Percentiles rank a stretch among this genome's conserved stretches.
Conservation (phyloP, 371 early-diverging fungal genomes). For the Mortierella polycephala region DNA sequence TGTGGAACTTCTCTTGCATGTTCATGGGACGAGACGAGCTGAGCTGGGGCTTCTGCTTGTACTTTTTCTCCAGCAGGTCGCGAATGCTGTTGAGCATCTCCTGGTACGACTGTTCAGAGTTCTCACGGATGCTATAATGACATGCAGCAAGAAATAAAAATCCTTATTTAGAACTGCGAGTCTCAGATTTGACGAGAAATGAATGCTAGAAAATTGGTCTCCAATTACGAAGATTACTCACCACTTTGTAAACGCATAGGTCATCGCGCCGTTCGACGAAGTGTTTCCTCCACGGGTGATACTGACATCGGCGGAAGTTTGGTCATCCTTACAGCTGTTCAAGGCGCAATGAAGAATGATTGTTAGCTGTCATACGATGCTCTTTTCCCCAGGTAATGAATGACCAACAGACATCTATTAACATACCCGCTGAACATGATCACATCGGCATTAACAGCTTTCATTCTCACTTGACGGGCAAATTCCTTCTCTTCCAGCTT, state of each 20-base stretch:
- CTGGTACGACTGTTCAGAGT: constrained; percentile 67
- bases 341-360: background rate
- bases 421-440: constrained; percentile 86
- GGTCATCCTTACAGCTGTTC: constrained; percentile 46
- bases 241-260: constrained; percentile 51
- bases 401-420: too few species aligned
- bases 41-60: constrained; percentile 78
- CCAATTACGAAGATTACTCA: constrained; percentile 3
- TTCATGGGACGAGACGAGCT: constrained; percentile 71
- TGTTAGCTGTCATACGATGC: background rate
- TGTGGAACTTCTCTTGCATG: constrained; percentile 56
- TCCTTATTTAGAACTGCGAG: background rate
- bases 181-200: background rate
- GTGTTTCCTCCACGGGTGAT: constrained; percentile 37
- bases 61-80: constrained; percentile 63
- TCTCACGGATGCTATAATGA: constrained; percentile 32
- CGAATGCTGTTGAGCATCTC: constrained; percentile 70
- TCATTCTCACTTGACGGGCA: constrained; percentile 57
- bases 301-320: constrained; percentile 51
- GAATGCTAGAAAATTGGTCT: background rate
- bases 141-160: background rate
- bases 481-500: constrained; percentile 53
- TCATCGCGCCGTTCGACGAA: constrained; percentile 53
- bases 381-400: background rate
- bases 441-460: constrained; percentile 79